These are phyloP conservation scores for Nyctanthes arbortristis DNA, from an alignment of 257 asterid genomes.

Conservation along the genomic window DNA sequence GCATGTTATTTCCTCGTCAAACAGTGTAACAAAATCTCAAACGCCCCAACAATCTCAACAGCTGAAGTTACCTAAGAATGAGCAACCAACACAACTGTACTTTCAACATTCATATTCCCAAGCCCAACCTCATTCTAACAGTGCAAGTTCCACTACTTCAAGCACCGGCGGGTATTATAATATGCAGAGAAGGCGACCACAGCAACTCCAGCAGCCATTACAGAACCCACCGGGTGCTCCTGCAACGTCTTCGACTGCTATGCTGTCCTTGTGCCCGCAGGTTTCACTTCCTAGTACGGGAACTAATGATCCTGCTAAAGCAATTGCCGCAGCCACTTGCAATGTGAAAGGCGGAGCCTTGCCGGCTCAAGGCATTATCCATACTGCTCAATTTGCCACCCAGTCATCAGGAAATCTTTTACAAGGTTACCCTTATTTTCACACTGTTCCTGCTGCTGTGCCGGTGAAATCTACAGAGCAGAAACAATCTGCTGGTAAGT, in stretches of 20 bases:
- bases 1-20: conserved; percentile 42
- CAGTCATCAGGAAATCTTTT: conserved; percentile 54
- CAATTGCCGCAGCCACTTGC: conserved; percentile 75
- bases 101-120: conserved; percentile 64
- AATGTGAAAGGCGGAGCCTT: conserved; percentile 64
- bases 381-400: conserved; percentile 55
- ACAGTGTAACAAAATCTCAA: conserved; percentile 46
- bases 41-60: conserved; percentile 50
- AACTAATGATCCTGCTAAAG: conserved; percentile 89
- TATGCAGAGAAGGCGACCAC: conserved; percentile 56
- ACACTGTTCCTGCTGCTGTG: conserved; percentile 68
- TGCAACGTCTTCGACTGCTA: conserved; percentile 43
- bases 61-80: conserved; percentile 51
- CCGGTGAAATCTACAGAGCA: conserved; percentile 83
- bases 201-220: conserved; percentile 46
- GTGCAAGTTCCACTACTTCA: conserved; percentile 37
- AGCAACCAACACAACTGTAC: conserved; percentile 68
- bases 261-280: conserved; percentile 48
- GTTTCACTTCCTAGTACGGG: conserved; percentile 40
- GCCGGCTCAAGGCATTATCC: conserved; percentile 53
- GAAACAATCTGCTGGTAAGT: conserved; percentile 84
- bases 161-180: conserved; percentile 58
- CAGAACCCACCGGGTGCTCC: conserved; percentile 55
- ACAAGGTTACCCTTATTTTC: conserved; percentile 69
- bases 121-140: conserved; percentile 49